Conservation (phyloP, 441 rosid genomes). For the Jatropha multifida region DNA sequence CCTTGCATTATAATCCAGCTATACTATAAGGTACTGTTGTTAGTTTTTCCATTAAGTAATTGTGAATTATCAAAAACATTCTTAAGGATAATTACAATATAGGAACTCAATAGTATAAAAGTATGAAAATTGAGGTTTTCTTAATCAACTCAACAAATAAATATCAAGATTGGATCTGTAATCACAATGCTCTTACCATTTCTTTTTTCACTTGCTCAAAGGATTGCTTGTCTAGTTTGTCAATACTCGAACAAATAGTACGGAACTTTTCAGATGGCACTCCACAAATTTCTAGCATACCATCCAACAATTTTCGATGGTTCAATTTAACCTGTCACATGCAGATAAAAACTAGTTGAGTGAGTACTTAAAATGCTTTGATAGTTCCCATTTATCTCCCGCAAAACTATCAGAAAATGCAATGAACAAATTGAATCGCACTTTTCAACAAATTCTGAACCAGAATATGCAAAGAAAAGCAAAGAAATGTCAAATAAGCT, state of each 20-base stretch:
- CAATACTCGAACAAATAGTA: conserved; percentile 61
- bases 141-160: neutral
- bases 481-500: neutral
- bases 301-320: conserved; percentile 84
- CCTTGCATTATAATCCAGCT: no score
- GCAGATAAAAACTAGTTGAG: neutral
- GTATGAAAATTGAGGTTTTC: no score
- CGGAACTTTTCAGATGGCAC: conserved; percentile 61
- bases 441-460: neutral
- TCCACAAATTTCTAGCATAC: conserved; percentile 66
- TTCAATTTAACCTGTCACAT: conserved; percentile 70
- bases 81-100: no score
- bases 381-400: neutral
- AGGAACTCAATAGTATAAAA: no score
- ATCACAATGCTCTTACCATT: conserved; percentile 50
- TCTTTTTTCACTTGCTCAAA: conserved; percentile 82
- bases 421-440: conserved; percentile 7
- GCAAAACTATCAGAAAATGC: neutral
- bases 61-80: no score
- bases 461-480: neutral
- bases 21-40: no score
- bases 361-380: neutral
- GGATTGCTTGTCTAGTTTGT: conserved; percentile 60
- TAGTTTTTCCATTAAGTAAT: no score
- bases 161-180: neutral